Percentiles rank a stretch among this genome's conserved stretches.
Evolutionary conservation across 306 rosid genomes (phyloP).

Genomic region (Castanea crenata): DNA sequence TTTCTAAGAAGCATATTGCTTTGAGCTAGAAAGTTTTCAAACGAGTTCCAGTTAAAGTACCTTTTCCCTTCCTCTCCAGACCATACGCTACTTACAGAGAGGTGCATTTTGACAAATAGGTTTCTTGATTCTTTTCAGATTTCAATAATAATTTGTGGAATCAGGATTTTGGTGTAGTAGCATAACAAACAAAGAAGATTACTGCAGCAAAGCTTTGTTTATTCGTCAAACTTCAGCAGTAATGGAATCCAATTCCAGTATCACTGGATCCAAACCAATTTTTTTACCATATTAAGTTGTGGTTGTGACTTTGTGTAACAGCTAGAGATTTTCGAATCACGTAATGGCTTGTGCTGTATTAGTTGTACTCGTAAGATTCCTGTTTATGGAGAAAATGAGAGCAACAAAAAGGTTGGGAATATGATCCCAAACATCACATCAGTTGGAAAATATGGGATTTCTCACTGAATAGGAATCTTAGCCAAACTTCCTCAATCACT

Average conservation of each 20-base stretch:
- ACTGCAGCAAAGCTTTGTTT: background rate
- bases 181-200: slow-evolving; percentile 9
- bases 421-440: slow-evolving; percentile 43
- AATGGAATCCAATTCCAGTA: slow-evolving; percentile 24
- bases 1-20: too few species aligned
- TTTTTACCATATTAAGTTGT: background rate
- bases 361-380: background rate
- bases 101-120: background rate
- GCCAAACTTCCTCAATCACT: background rate
- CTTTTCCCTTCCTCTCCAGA: too few species aligned
- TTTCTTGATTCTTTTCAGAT: slow-evolving; percentile 15
- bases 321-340: slow-evolving; percentile 1
- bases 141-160: slow-evolving; percentile 1
- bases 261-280: background rate
- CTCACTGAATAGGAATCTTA: slow-evolving; percentile 31
- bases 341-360: background rate
- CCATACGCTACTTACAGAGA: too few species aligned
- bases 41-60: too few species aligned
- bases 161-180: slow-evolving; percentile 27
- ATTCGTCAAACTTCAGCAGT: background rate
- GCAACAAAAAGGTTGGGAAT: slow-evolving; percentile 34
- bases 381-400: slow-evolving; percentile 20
- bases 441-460: slow-evolving; percentile 24
- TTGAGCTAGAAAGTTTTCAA: too few species aligned
- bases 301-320: background rate